Conservation (phyloP, 495 filamentous ascomycete genomes). For the Talaromyces stipitatus region DNA sequence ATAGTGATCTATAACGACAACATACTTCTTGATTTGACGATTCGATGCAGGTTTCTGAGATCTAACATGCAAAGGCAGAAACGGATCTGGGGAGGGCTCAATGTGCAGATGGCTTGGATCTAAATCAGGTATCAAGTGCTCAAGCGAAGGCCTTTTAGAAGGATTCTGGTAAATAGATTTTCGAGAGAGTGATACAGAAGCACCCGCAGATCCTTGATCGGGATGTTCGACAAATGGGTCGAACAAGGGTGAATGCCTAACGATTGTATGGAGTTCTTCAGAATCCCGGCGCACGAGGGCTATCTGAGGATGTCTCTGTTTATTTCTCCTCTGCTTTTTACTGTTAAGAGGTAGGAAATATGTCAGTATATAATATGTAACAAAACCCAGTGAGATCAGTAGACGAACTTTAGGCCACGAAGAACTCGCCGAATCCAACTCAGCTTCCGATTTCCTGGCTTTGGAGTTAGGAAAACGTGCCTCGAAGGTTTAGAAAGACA, state of each 20-base stretch:
- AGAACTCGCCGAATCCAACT: background rate
- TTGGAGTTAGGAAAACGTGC: background rate
- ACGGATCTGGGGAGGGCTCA: background rate
- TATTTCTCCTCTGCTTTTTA: background rate
- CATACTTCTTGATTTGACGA: background rate
- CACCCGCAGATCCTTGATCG: background rate
- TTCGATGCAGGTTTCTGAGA: background rate
- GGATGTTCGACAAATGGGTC: background rate
- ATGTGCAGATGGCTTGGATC: background rate
- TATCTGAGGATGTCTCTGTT: background rate
- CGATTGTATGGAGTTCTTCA: background rate
- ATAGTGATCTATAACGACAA: background rate
- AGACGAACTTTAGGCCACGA: background rate
- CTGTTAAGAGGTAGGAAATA: background rate
- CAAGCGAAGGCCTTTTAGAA: background rate
- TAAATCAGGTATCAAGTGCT: background rate
- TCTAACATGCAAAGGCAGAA: background rate
- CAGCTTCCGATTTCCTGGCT: background rate
- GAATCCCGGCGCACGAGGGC: background rate
- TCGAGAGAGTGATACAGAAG: background rate
- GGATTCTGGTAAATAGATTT: background rate
- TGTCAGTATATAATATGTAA: background rate
- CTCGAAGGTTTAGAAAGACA: background rate
- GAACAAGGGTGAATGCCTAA: background rate
- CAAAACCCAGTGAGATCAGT: background rate